Percentiles rank a stretch among this genome's conserved stretches.
phyloP scores from a whole-genome alignment of 306 rosid species.

The Vigna trinervia region DNA sequence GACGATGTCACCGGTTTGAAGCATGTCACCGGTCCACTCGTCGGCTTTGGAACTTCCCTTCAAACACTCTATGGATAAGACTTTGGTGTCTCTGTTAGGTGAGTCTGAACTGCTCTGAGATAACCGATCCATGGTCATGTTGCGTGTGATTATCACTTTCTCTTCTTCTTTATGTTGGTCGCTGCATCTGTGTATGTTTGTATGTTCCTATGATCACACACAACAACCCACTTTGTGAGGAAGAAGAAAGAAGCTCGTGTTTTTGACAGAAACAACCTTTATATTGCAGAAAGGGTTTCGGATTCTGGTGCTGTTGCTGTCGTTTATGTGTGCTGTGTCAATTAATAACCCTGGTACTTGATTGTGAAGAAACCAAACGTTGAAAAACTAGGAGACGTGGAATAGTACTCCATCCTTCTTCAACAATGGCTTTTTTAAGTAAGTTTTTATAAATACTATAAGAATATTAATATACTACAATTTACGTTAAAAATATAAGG shows the following conservation, averaged over 20 bases:
- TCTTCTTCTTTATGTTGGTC: neutral
- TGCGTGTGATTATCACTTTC: neutral
- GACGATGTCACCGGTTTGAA: slow-evolving; percentile 87
- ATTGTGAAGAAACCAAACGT: neutral
- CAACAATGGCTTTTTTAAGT: no score
- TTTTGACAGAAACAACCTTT: neutral
- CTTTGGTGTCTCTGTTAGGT: slow-evolving; percentile 56
- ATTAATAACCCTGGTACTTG: no score
- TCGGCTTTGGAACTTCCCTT: slow-evolving; percentile 76
- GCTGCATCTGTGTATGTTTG: no score
- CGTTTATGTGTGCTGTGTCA: no score
- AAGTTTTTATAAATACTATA: no score
- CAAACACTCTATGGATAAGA: slow-evolving; percentile 81
- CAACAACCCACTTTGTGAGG: neutral
- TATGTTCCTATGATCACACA: neutral
- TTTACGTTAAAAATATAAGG: no score
- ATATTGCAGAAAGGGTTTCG: neutral
- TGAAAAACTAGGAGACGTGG: neutral
- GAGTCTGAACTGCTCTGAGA: slow-evolving; percentile 67
- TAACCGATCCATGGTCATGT: slow-evolving; percentile 81
- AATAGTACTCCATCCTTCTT: no score
- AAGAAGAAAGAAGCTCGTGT: neutral
- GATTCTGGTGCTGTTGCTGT: neutral
- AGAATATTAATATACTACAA: no score
- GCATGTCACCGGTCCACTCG: slow-evolving; percentile 85